A percentile compares a stretch with the other conserved stretches of the same genome.
These are phyloP conservation scores for Tylopilus sp. DNA, from an alignment of 1,284 basidiomycete species.

Conservation along the genomic window DNA sequence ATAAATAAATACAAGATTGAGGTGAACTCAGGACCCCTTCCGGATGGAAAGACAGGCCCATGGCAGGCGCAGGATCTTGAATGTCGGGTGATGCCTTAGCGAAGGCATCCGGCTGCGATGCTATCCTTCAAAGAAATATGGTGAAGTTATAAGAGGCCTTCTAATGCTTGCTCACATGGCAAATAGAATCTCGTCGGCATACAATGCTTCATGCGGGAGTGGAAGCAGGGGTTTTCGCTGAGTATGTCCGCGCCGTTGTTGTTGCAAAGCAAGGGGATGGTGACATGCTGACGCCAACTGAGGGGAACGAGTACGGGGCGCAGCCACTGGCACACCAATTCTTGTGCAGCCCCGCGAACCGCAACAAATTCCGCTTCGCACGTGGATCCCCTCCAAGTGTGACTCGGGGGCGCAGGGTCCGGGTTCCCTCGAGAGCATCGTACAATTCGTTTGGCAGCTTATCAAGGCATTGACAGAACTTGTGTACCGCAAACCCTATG, in stretches of 20 bases:
- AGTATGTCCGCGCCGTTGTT: slow-evolving; percentile 29
- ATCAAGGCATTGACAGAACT: neutral
- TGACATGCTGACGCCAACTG: slow-evolving; percentile 10
- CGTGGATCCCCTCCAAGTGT: slow-evolving; percentile 25
- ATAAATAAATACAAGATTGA: too few species aligned
- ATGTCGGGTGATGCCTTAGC: too few species aligned
- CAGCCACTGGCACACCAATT: slow-evolving; percentile 45
- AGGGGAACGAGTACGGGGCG: slow-evolving; percentile 36
- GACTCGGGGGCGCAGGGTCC: neutral
- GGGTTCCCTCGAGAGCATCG: neutral
- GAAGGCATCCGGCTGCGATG: too few species aligned
- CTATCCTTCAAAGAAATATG: too few species aligned
- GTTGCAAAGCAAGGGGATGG: slow-evolving; percentile 33
- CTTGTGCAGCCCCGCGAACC: slow-evolving; percentile 35
- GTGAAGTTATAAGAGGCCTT: too few species aligned
- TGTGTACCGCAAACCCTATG: neutral
- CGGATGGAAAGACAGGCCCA: too few species aligned
- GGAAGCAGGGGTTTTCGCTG: too few species aligned
- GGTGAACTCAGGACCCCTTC: too few species aligned
- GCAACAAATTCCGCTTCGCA: slow-evolving; percentile 57
- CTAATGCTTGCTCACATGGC: too few species aligned
- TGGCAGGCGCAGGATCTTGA: too few species aligned
- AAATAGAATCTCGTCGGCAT: too few species aligned
- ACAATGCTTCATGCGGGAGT: too few species aligned
- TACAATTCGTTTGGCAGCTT: neutral